Evolutionary conservation across 208 protist genomes (phyloP).

Genomic region (Leishmania arabica): DNA sequence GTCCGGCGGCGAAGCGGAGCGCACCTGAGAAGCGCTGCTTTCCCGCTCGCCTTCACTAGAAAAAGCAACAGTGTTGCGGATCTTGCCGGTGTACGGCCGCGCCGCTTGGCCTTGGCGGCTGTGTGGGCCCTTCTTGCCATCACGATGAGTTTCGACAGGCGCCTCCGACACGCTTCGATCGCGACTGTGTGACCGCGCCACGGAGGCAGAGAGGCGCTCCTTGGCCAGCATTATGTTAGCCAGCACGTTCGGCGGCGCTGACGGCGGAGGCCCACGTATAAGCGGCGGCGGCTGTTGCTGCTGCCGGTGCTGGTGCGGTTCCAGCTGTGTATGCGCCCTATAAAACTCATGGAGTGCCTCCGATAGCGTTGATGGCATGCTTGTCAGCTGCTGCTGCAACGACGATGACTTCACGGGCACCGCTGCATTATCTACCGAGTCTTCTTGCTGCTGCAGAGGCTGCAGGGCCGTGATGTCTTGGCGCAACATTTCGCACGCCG

Average conservation of each 20-base stretch:
- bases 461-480: background rate
- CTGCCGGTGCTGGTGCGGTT: background rate
- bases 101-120: background rate
- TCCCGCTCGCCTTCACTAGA: background rate
- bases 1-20: background rate
- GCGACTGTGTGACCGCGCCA: background rate
- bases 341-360: background rate
- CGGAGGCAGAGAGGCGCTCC: slow-evolving; percentile 5
- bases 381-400: background rate
- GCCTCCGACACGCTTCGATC: background rate
- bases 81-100: background rate
- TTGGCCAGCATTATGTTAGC: background rate
- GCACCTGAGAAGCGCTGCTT: background rate
- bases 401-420: background rate
- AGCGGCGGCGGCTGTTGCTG: background rate
- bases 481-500: background rate
- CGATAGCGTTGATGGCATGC: slow-evolving; percentile 2
- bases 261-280: background rate
- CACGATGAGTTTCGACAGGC: background rate
- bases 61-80: background rate
- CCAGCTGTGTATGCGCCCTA: background rate
- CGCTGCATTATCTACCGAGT: background rate
- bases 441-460: background rate
- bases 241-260: background rate
- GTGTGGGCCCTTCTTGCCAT: background rate